Evolutionary conservation across 1,284 basidiomycete species (phyloP).

Genomic region (Rhodotorula glutinis): DNA sequence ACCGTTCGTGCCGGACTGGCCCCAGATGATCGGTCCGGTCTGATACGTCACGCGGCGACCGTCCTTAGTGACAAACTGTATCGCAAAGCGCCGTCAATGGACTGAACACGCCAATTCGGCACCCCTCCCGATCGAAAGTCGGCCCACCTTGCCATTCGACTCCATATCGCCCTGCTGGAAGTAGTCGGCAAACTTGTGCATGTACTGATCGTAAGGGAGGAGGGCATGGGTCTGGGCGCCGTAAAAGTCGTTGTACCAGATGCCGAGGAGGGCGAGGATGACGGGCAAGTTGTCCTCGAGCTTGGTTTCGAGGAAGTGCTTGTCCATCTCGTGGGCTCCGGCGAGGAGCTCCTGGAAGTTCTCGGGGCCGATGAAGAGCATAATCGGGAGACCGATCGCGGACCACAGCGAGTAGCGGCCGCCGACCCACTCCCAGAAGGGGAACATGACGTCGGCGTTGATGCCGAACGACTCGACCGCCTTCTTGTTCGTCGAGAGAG

Average conservation of each 20-base stretch:
- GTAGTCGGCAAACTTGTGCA: conserved; percentile 99
- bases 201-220: conserved; percentile 96
- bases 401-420: conserved; percentile 98
- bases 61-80: conserved; percentile 76
- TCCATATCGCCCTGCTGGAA: conserved; percentile 99
- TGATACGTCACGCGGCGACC: conserved; percentile 91
- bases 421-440: conserved; percentile 99
- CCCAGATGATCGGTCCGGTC: conserved; percentile 99
- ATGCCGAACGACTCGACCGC: conserved; percentile 96
- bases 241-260: conserved; percentile 99
- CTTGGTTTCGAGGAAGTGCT: conserved; percentile 85
- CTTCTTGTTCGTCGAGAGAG: conserved; percentile 91
- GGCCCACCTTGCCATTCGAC: conserved; percentile 77
- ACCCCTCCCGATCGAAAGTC: too few relatives aligned
- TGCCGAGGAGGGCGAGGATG: conserved; percentile 81
- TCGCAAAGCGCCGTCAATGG: background rate
- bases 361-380: conserved; percentile 86
- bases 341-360: conserved; percentile 86
- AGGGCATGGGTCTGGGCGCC: conserved; percentile 91
- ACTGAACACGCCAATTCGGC: too few relatives aligned
- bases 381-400: conserved; percentile 93
- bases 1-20: conserved; percentile 91
- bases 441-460: conserved; percentile 91
- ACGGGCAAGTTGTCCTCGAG: conserved; percentile 91
- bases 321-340: conserved; percentile 96